phyloP scores from a whole-genome alignment of 2,329 filamentous ascomycete species.

The Lasiodiplodia theobromae region DNA sequence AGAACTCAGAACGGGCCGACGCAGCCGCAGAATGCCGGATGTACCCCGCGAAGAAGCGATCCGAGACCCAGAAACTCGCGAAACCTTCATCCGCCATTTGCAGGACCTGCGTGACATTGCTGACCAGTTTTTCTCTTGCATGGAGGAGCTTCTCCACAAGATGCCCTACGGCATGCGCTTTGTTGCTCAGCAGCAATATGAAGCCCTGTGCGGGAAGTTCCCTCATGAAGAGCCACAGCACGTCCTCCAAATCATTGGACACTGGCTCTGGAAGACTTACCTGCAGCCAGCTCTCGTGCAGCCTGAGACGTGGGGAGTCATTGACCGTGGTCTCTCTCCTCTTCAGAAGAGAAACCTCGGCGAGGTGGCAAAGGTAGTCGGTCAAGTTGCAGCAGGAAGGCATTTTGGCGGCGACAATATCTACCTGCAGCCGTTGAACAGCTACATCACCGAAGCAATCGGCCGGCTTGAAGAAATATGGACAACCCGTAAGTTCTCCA shows the following conservation, averaged over 20 bases:
- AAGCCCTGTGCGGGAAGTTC: slow-evolving; percentile 78
- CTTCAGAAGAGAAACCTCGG: slow-evolving; percentile 91
- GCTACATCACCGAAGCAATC: slow-evolving; percentile 85
- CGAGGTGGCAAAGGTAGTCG: slow-evolving; percentile 89
- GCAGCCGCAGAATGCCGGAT: slow-evolving; percentile 81
- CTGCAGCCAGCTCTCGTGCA: slow-evolving; percentile 87
- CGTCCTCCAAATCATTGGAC: slow-evolving; percentile 81
- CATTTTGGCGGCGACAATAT: slow-evolving; percentile 94
- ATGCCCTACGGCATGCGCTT: slow-evolving; percentile 95
- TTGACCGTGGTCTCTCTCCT: slow-evolving; percentile 87
- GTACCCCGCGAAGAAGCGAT: slow-evolving; percentile 94
- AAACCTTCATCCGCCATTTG: slow-evolving; percentile 91
- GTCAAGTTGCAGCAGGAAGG: slow-evolving; percentile 86
- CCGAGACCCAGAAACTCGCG: slow-evolving; percentile 88
- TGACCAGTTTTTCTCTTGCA: slow-evolving; percentile 81
- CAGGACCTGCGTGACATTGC: slow-evolving; percentile 94
- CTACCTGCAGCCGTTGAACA: slow-evolving; percentile 93
- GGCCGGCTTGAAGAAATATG: slow-evolving; percentile 79
- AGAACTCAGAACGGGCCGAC: slow-evolving; percentile 87
- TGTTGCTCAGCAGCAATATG: slow-evolving; percentile 84
- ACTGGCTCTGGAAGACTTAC: slow-evolving; percentile 95
- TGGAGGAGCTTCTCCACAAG: slow-evolving; percentile 83
- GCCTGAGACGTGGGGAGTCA: slow-evolving; percentile 90
- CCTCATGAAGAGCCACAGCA: slow-evolving; percentile 78
- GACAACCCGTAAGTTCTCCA: slow-evolving; percentile 61